phyloP scores from a whole-genome alignment of 2,329 filamentous ascomycete species.

The Cercospora nicotianae region DNA sequence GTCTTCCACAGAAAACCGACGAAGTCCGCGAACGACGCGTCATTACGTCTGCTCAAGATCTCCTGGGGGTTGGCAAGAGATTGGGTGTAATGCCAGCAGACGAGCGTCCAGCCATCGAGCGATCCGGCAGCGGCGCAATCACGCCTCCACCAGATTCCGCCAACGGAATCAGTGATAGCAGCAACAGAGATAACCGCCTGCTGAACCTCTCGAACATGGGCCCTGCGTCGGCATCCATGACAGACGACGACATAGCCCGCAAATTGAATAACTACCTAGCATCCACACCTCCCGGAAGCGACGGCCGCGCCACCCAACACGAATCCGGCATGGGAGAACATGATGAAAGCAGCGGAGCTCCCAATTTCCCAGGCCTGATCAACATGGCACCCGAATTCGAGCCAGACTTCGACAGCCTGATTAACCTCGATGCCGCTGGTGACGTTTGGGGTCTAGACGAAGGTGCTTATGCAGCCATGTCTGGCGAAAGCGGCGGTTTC shows the following conservation, averaged over 20 bases:
- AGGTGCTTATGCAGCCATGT: constrained; percentile 37
- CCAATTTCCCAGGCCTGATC: constrained; percentile 17
- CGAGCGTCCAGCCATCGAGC: constrained; percentile 7
- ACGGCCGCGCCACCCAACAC: constrained; percentile 25
- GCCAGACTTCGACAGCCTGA: constrained; percentile 41
- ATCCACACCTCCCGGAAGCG: constrained; percentile 50
- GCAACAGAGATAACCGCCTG: neutral
- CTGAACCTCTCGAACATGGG: neutral
- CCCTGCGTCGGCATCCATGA: constrained; percentile 23
- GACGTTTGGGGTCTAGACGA: constrained; percentile 39
- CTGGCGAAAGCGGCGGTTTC: constrained; percentile 37
- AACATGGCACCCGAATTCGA: constrained; percentile 32
- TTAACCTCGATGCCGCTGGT: constrained; percentile 41
- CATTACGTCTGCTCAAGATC: constrained; percentile 47
- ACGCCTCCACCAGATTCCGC: constrained; percentile 36
- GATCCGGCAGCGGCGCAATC: constrained; percentile 25
- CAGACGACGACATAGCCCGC: constrained; percentile 51
- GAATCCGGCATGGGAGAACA: constrained; percentile 7
- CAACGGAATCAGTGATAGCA: constrained; percentile 3
- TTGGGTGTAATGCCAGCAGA: constrained; percentile 37
- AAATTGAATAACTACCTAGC: constrained; percentile 53
- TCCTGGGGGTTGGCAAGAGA: constrained; percentile 48
- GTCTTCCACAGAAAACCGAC: constrained; percentile 52
- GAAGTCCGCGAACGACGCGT: constrained; percentile 37
- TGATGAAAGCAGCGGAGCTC: neutral